Base-by-base conservation (phyloP, 495 filamentous ascomycete species). In the Hamigera avellanea region DNA sequence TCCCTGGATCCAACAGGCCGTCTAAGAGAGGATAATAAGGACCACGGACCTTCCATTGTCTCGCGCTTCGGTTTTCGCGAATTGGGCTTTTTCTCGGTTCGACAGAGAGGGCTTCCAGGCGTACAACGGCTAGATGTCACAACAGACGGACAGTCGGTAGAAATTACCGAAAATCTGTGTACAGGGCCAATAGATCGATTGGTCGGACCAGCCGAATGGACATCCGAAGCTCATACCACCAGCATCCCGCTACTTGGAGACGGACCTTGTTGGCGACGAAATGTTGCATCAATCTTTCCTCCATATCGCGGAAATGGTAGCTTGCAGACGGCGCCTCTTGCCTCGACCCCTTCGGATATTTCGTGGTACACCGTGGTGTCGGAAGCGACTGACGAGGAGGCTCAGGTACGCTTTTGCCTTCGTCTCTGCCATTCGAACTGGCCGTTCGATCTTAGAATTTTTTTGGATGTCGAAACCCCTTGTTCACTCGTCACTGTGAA, bases 121-220 rank as follows among this genome's bases (percentile, higher is more conserved):
- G 57, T 83, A 0, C 61, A 75, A 14, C 59, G 56, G 18, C 44
- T 83, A 9, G 63, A 62, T 3, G 54, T 83, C 15, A 74, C 78
- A 40, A 52, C 56, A 9, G 52, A 59, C 33, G 41, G 55, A n/a
- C 37, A 51, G 17, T 49, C 57, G 10, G 47, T 68, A 13, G 62
- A 66, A 32, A 62, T 61, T 3, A 76, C 70, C 28, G 62, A 73
- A 14, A 73, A 70, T 36, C 27, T 64, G 32, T 68, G 39, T 57
- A 66, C 36, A 52, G 69, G 52, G 56, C 15, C 62, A 42, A 34
- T 66, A 65, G 40, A 63, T 51, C 19, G 52, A 13, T 33, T 48
- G 15, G 51, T 18, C 42, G 53, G 10, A 32, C 38, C 31, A 47
- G 13, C 66, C 59, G 16, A 54, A 30, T 64, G 69, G 32, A 58